A percentile compares a stretch with the other conserved stretches of the same genome.
Evolutionary conservation across 2,329 filamentous ascomycete species (phyloP).

Genomic region (Didymella glomerata): DNA sequence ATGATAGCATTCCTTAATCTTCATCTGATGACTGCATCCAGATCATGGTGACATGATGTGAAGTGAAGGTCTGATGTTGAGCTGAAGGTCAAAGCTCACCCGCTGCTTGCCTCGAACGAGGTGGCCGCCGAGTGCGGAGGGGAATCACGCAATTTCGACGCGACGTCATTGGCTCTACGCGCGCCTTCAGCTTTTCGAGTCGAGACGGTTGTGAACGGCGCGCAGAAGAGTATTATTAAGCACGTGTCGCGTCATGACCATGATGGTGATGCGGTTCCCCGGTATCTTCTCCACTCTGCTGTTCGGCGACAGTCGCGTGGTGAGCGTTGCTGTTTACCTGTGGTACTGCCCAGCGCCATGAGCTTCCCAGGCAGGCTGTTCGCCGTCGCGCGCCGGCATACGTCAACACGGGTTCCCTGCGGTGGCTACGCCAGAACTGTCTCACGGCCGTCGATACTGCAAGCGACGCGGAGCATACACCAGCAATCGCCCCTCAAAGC

Average conservation of each 20-base stretch:
- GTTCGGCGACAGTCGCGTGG: conserved; percentile 4
- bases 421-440: conserved; percentile 19
- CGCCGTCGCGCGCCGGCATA: conserved; percentile 33
- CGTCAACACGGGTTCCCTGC: conserved; percentile 15
- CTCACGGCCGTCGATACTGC: conserved; percentile 20
- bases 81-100: background rate
- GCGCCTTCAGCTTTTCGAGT: conserved; percentile 6
- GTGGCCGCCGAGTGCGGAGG: conserved; percentile 13
- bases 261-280: background rate
- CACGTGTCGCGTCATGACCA: conserved; percentile 6
- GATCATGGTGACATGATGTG: no score
- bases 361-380: conserved; percentile 43
- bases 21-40: no score
- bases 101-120: background rate
- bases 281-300: conserved; percentile 11
- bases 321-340: conserved; percentile 9
- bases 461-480: conserved; percentile 39
- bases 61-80: no score
- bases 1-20: no score
- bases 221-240: conserved; percentile 19
- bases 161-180: conserved; percentile 15
- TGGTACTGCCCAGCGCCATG: conserved; percentile 36
- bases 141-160: conserved; percentile 21
- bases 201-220: conserved; percentile 12
- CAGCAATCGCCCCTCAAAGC: conserved; percentile 39